phyloP scores from a whole-genome alignment of 106 monocot genomes.

The Dioscorea dumetorum region DNA sequence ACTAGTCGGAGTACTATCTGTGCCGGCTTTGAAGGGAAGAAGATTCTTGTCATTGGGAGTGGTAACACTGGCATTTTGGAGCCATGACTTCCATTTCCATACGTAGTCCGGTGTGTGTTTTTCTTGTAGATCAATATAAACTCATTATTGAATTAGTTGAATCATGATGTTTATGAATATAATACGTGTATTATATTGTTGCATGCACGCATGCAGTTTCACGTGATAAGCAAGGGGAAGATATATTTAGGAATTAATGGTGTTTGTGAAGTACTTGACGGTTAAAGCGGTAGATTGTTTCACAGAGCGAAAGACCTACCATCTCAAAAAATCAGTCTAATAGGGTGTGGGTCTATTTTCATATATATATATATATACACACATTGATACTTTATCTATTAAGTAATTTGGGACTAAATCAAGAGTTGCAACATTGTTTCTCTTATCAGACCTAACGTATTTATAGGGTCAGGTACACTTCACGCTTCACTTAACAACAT shows the following conservation, averaged over 20 bases:
- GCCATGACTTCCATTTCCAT: slow-evolving; percentile 11
- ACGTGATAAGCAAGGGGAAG: slow-evolving; percentile 23
- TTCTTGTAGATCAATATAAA: background rate
- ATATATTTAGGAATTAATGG: slow-evolving; percentile 25
- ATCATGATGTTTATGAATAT: too few species aligned
- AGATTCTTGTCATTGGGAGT: slow-evolving; percentile 13
- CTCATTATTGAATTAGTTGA: too few species aligned
- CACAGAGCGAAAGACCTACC: too few species aligned
- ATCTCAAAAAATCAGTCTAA: too few species aligned
- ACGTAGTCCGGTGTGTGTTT: slow-evolving; percentile 19
- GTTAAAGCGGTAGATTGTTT: slow-evolving; percentile 15
- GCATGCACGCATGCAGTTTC: background rate
- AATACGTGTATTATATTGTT: background rate
- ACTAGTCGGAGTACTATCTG: slow-evolving; percentile 15
- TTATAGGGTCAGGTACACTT: too few species aligned
- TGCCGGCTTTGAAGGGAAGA: background rate
- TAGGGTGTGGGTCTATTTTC: too few species aligned
- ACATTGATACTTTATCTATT: too few species aligned
- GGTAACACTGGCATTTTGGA: slow-evolving; percentile 27
- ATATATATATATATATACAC: too few species aligned
- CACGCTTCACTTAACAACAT: too few species aligned
- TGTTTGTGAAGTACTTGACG: slow-evolving; percentile 16
- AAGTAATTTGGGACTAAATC: too few species aligned
- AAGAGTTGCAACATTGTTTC: too few species aligned
- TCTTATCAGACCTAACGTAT: too few species aligned